These are phyloP conservation scores for Dimocarpus longan DNA, from an alignment of 345 rosid species.

Conservation along the genomic window DNA sequence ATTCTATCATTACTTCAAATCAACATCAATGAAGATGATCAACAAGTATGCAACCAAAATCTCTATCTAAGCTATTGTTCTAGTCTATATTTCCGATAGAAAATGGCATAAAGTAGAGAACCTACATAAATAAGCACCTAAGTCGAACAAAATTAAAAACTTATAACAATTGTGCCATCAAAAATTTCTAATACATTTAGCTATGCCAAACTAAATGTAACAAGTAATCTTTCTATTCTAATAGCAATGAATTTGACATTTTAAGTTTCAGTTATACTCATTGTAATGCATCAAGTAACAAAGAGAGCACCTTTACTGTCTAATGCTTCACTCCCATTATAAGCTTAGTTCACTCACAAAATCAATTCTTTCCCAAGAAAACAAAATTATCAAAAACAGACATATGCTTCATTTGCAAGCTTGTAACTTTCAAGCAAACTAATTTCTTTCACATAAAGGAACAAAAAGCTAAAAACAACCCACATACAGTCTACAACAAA, in stretches of 20 bases:
- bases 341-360: background rate
- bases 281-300: background rate
- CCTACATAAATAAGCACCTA: background rate
- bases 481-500: background rate
- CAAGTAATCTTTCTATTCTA: background rate
- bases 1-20: constrained; percentile 3
- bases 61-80: background rate
- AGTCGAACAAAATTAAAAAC: background rate
- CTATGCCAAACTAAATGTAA: background rate
- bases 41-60: background rate
- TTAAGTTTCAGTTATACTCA: background rate
- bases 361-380: background rate
- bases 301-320: background rate
- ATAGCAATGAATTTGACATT: background rate
- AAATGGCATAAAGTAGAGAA: background rate
- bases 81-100: background rate
- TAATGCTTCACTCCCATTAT: background rate
- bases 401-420: background rate
- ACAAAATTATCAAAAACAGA: background rate
- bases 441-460: background rate
- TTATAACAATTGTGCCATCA: background rate
- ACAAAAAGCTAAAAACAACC: background rate
- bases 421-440: background rate
- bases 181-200: background rate
- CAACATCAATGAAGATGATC: background rate